A percentile compares a stretch with the other conserved stretches of the same genome.
Evolutionary conservation across 1,284 basidiomycete genomes (phyloP).

Genomic region (Rhodotorula sp.): DNA sequence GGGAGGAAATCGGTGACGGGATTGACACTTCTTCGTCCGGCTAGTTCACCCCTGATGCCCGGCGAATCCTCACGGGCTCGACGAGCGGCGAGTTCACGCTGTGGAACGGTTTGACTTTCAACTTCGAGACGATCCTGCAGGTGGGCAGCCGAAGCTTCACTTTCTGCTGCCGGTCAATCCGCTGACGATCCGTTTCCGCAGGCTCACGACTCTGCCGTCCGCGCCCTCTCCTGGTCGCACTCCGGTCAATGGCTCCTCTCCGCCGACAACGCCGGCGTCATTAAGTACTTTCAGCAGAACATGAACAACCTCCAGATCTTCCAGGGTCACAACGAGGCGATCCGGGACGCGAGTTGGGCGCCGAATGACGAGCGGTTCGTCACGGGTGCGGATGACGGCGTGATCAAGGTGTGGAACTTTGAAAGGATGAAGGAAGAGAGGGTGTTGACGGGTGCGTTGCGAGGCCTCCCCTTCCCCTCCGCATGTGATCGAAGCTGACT

Average conservation of each 20-base stretch:
- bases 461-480: background rate
- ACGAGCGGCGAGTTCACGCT: conserved; percentile 97
- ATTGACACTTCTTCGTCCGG: background rate
- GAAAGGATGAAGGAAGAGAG: conserved; percentile 85
- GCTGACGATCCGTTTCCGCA: conserved; percentile 21
- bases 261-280: conserved; percentile 86
- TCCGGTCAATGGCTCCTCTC: conserved; percentile 88
- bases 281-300: conserved; percentile 98
- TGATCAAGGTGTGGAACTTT: conserved; percentile 92
- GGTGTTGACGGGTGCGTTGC: conserved; percentile 68
- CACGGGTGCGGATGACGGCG: conserved; percentile 90
- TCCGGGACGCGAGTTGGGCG: conserved; percentile 84
- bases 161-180: background rate
- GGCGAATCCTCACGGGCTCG: conserved; percentile 88
- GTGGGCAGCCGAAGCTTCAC: conserved; percentile 22
- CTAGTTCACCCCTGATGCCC: conserved; percentile 94
- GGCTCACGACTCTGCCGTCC: conserved; percentile 92
- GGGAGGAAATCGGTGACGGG: background rate
- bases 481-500: no score
- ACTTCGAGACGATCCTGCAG: conserved; percentile 98
- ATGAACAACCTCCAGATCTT: conserved; percentile 97
- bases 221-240: conserved; percentile 83
- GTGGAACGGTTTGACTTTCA: conserved; percentile 98
- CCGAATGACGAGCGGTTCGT: conserved; percentile 90
- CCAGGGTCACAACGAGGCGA: conserved; percentile 76